Evolutionary conservation across 2,329 filamentous ascomycete genomes (phyloP), one percentile per base, ranked within the genome.

Genomic region (Pseudogymnoascus sp.): DNA sequence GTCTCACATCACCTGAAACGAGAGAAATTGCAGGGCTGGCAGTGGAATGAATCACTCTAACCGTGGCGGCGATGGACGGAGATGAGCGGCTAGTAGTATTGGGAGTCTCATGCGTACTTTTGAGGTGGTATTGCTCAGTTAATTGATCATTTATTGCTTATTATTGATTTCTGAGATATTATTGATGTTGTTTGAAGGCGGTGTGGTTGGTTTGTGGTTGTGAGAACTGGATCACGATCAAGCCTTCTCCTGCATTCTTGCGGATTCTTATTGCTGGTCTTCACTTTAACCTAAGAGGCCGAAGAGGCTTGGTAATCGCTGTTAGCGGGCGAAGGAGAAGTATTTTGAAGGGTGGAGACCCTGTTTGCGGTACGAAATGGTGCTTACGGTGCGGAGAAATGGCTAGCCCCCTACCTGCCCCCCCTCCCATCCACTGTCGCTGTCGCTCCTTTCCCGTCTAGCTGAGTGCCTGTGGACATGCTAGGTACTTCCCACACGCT

Each of bases 1-100:
- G 43, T 50, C 43, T 50, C 43, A 50, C 43, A 50, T 50, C n/a
- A 16, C 43, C 43, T 50, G 43, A 50, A 50, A 50, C 43, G 43
- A 50, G 25, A 50, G 43, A 50, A 50, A 50, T 50, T 50, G 22
- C 43, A 50, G 43, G 41, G 41, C 41, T 50, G 38, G 41, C 12
- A 43, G 12, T 43, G 39, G 39, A 43, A 43, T 43, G 41, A 50
- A 28, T 28, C 41, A 50, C 41, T 50, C 22, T 50, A 50, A 14
- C 14, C 41, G 41, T 22, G 41, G 41, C 41, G 6, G 14, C 8
- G 16, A 16, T 28, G 7, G 22, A 50, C 41, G 41, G 41, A 50
- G 41, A 50, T 50, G 41, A 50, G 41, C 22, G 14, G 22, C 7
- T 32, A 32, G 41, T 50, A 30, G 8, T 50, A 50, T 50, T 28